Conservation (phyloP, 495 filamentous ascomycete genomes). For the Xylaria venustula region DNA sequence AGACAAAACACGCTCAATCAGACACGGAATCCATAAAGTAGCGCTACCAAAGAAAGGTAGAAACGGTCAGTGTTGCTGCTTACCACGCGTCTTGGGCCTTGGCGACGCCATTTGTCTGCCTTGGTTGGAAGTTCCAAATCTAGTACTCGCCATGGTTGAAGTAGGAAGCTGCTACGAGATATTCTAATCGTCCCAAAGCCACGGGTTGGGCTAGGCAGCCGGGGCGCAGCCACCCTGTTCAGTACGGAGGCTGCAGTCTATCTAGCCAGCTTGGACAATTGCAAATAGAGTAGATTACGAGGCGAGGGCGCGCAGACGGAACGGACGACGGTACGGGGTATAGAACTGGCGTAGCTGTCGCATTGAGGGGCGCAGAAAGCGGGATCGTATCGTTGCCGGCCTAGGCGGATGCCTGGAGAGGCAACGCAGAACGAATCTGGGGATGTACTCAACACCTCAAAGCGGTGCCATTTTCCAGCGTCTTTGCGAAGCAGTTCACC, state of each 20-base stretch:
- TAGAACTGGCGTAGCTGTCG: neutral
- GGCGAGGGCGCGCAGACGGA: neutral
- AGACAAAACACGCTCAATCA: constrained; percentile 3
- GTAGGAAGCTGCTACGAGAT: neutral
- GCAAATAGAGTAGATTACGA: constrained; percentile 8
- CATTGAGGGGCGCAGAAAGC: constrained; percentile 1
- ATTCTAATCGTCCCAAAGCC: constrained; percentile 21
- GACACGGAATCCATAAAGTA: neutral
- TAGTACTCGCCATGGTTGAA: constrained; percentile 42
- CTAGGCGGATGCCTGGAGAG: constrained; percentile 1
- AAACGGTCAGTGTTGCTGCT: constrained; percentile 8
- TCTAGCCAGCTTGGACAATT: neutral
- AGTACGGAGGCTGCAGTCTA: constrained; percentile 18
- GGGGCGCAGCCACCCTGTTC: constrained; percentile 21
- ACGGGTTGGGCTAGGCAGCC: constrained; percentile 13
- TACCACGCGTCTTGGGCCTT: constrained; percentile 50
- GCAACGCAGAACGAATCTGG: neutral
- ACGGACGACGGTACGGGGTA: constrained; percentile 3
- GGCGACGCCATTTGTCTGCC: constrained; percentile 53
- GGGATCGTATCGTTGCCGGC: neutral
- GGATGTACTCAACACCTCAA: constrained; percentile 25
- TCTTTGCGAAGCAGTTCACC: constrained; percentile 21
- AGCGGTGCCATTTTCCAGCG: constrained; percentile 32
- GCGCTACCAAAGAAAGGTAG: neutral
- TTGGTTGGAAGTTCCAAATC: constrained; percentile 41